Conservation (phyloP, 345 rosid genomes). For the Xanthoceras sorbifolium region DNA sequence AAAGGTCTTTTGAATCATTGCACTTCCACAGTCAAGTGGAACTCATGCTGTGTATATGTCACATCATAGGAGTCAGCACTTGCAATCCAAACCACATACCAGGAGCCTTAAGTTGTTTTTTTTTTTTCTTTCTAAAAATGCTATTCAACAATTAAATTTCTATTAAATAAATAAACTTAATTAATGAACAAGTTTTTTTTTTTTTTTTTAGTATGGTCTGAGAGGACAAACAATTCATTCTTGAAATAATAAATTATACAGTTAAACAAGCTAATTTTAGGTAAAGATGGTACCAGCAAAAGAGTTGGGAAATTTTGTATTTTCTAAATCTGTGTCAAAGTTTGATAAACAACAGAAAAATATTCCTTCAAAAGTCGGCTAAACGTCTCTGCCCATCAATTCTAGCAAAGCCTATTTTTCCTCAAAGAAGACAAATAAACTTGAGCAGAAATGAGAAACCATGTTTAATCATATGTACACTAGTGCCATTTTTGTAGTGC, state of each 20-base stretch:
- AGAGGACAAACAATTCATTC: not conserved
- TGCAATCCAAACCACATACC: slow-evolving; percentile 31
- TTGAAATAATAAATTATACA: slow-evolving; percentile 1
- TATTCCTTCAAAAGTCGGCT: slow-evolving; percentile 4
- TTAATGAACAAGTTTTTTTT: not conserved
- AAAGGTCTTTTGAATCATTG: slow-evolving; percentile 24
- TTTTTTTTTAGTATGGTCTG: not conserved
- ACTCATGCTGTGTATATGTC: slow-evolving; percentile 32
- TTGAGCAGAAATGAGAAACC: slow-evolving; percentile 6
- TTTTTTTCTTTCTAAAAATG: slow-evolving; percentile 8
- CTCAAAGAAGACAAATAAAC: not conserved
- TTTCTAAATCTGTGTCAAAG: not conserved
- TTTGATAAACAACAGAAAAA: slow-evolving; percentile 1
- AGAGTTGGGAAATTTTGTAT: slow-evolving; percentile 2
- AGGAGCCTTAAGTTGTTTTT: slow-evolving; percentile 2
- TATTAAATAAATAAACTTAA: not conserved
- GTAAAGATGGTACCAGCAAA: not conserved
- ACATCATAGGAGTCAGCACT: slow-evolving; percentile 37
- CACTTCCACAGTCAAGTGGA: slow-evolving; percentile 8
- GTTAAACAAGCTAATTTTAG: not conserved
- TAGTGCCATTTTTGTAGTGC: not conserved
- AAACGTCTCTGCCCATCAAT: slow-evolving; percentile 18
- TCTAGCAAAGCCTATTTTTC: slow-evolving; percentile 18
- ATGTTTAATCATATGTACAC: not conserved
- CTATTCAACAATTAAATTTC: not conserved